Conservation (phyloP, 2,329 filamentous ascomycete genomes). For the Penicillium sp. region DNA sequence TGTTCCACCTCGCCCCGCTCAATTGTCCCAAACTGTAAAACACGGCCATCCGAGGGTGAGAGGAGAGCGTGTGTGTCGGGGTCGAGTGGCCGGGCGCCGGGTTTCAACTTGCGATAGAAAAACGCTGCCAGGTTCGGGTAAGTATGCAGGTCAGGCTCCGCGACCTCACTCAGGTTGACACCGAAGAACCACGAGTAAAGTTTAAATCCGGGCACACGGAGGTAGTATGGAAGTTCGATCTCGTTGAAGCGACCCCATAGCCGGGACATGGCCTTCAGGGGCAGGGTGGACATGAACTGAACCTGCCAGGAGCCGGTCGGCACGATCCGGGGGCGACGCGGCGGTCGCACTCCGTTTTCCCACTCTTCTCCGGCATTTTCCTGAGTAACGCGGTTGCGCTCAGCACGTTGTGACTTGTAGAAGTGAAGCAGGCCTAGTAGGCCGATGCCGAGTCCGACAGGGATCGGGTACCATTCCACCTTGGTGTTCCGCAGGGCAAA, state of each 20-base stretch:
- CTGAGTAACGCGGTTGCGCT: slow-evolving; percentile 48
- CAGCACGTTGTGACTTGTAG: slow-evolving; percentile 62
- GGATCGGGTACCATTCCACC: slow-evolving; percentile 86
- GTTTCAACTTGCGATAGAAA: slow-evolving; percentile 93
- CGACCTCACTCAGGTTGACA: slow-evolving; percentile 82
- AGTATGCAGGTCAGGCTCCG: slow-evolving; percentile 78
- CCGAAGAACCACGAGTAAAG: slow-evolving; percentile 87
- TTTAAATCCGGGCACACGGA: slow-evolving; percentile 84
- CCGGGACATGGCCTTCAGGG: slow-evolving; percentile 82
- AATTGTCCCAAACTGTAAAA: slow-evolving; percentile 89
- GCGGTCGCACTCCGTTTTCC: slow-evolving; percentile 42
- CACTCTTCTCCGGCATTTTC: slow-evolving; percentile 39
- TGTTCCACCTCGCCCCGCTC: slow-evolving; percentile 94
- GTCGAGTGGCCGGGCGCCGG: slow-evolving; percentile 79
- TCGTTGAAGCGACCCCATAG: slow-evolving; percentile 92
- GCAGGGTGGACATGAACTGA: slow-evolving; percentile 87
- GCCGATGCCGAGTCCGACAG: slow-evolving; percentile 76
- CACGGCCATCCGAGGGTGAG: slow-evolving; percentile 82
- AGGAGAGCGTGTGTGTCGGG: slow-evolving; percentile 73
- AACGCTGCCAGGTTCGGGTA: slow-evolving; percentile 94
- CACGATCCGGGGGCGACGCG: slow-evolving; percentile 59
- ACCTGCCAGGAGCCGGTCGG: slow-evolving; percentile 90
- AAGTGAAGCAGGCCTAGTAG: slow-evolving; percentile 80
- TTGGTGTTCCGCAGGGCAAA: slow-evolving; percentile 59
- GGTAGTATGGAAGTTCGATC: slow-evolving; percentile 77